Base-by-base conservation (phyloP, 148 eudicot genomes). In the Limonium bicolor region DNA sequence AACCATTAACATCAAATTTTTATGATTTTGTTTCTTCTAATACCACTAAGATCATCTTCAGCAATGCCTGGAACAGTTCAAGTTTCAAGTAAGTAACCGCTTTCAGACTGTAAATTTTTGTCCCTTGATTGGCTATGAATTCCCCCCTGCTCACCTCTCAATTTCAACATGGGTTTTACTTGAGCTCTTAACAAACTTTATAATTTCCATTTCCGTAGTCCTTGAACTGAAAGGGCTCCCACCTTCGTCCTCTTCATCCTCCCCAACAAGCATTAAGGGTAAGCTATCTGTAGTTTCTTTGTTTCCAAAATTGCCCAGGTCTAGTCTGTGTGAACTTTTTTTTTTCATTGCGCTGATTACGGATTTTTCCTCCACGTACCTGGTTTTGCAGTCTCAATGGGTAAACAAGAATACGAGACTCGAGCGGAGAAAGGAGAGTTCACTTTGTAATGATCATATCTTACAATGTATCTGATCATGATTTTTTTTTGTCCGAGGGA, bases 51-150 rank as follows among this genome's bases (percentile, higher is more conserved):
- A 22, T 32, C 11, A 47, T 19, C 40, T 41, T 50, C 36, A 58
- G 35, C 68, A 68, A 88, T 88, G 97, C 94, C 97, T 27, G 97
- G 97, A 65, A 74, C 81, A 40, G 70, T 88, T 43, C 81, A 83
- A 41, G 84, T 84, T 60, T 83, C 97, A 59, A 83, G 97, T 88
- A 65, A 56, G 67, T 33, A 6, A 13, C 39, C 46, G 14, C 54
- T 49, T 15, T 34, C n/a, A n/a, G n/a, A n/a, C n/a, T n/a, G n/a
- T n/a, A n/a, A n/a, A n/a, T n/a, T n/a, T n/a, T n/a, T n/a, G n/a
- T n/a, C n/a, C n/a, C n/a, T n/a, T n/a, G n/a, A n/a, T n/a, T n/a
- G n/a, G n/a, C 7, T 37, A 3, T 12, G 4, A 20, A 13, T 37
- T 37, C 18, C 42, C 19, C 18, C 18, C 42, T 37, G 9, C 42